A percentile compares a stretch with the other conserved stretches of the same genome.
phyloP scores from a whole-genome alignment of 2,329 filamentous ascomycete species.

The Pseudogymnoascus sp. region DNA sequence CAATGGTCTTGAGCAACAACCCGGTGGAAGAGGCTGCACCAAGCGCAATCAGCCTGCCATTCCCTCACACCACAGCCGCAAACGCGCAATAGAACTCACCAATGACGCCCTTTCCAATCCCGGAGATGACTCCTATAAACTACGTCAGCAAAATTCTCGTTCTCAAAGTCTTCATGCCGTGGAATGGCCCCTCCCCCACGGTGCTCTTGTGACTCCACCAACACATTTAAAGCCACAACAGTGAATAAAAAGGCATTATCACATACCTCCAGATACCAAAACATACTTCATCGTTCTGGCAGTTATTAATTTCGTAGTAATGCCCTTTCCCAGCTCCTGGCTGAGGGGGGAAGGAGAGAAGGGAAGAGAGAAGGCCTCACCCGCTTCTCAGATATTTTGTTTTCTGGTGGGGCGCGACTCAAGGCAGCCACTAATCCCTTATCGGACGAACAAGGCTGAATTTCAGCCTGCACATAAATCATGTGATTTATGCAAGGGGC shows the following conservation, averaged over 20 bases:
- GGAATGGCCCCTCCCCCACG: neutral
- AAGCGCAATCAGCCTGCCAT: slow-evolving; percentile 23
- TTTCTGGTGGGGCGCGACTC: slow-evolving; percentile 10
- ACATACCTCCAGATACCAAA: slow-evolving; percentile 66
- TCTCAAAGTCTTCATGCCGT: neutral
- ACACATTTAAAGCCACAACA: neutral
- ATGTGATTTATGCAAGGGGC: slow-evolving; percentile 10
- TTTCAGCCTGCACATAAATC: neutral
- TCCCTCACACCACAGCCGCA: slow-evolving; percentile 13
- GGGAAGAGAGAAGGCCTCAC: neutral
- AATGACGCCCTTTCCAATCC: slow-evolving; percentile 60
- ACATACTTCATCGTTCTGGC: slow-evolving; percentile 68
- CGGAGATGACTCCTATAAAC: slow-evolving; percentile 43
- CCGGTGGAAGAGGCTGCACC: slow-evolving; percentile 61
- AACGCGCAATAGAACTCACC: slow-evolving; percentile 39
- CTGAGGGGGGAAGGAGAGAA: slow-evolving; percentile 3
- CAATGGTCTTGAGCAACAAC: slow-evolving; percentile 72
- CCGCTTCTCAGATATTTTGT: slow-evolving; percentile 13
- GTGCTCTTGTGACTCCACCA: neutral
- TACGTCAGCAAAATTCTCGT: slow-evolving; percentile 18
- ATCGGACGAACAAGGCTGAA: neutral
- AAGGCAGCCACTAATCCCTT: slow-evolving; percentile 12
- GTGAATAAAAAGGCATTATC: neutral
- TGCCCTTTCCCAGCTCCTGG: slow-evolving; percentile 5
- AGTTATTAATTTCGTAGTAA: slow-evolving; percentile 12